These are phyloP conservation scores for Thielaviopsis populi DNA, from an alignment of 2,329 filamentous ascomycete genomes.

Conservation along the genomic window DNA sequence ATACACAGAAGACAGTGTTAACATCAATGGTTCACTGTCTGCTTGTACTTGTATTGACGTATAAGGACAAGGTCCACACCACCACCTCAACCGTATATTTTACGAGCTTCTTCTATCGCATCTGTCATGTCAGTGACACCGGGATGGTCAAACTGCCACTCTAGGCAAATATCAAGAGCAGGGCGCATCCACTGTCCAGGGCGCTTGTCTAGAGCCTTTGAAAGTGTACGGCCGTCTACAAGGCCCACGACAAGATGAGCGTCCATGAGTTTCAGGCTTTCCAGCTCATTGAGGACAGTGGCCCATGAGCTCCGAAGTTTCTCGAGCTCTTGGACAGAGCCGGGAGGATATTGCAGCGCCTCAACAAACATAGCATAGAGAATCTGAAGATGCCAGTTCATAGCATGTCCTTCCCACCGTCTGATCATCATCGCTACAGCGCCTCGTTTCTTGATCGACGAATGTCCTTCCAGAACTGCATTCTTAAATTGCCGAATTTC, in stretches of 20 bases:
- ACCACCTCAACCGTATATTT: background rate
- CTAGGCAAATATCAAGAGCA: slow-evolving; percentile 64
- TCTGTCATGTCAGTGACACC: slow-evolving; percentile 41
- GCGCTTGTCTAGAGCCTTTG: slow-evolving; percentile 49
- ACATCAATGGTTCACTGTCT: background rate
- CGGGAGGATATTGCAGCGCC: slow-evolving; percentile 25
- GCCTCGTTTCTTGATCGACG: slow-evolving; percentile 40
- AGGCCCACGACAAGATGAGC: slow-evolving; percentile 44
- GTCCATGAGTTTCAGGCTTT: slow-evolving; percentile 40
- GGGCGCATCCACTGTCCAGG: slow-evolving; percentile 73
- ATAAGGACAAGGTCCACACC: background rate
- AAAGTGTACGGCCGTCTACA: slow-evolving; percentile 62
- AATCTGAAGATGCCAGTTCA: slow-evolving; percentile 57
- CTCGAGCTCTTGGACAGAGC: slow-evolving; percentile 24
- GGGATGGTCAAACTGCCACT: slow-evolving; percentile 80
- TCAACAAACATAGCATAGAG: slow-evolving; percentile 54
- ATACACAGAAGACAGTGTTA: background rate
- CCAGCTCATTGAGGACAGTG: slow-evolving; percentile 33
- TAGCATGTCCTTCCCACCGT: slow-evolving; percentile 46
- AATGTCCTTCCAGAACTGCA: slow-evolving; percentile 32
- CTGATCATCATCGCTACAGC: slow-evolving; percentile 60
- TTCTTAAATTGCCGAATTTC: slow-evolving; percentile 50
- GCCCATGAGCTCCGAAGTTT: slow-evolving; percentile 16
- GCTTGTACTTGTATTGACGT: background rate
- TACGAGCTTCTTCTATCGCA: slow-evolving; percentile 39